Evolutionary conservation across 2,329 filamentous ascomycete species (phyloP), one percentile per base, ranked within the genome.

Genomic region (Aspergillus sp.): DNA sequence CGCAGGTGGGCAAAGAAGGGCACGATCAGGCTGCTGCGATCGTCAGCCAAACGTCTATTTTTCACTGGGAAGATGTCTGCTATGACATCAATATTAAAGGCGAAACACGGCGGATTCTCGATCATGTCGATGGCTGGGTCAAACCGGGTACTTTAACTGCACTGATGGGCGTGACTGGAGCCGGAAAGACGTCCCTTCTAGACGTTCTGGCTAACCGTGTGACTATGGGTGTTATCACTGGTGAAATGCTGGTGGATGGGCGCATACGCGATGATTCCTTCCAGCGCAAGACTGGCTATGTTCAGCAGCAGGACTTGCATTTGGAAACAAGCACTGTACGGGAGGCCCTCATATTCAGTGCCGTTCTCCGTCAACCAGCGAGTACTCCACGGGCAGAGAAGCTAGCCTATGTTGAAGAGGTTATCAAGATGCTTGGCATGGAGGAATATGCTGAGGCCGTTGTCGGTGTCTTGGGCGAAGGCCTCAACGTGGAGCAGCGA

Each of bases 231-330:
- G 83, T 93, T 6, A 86, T 95, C 40, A 83, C 81, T 7, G 90
- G 90, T 30, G 84, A 90, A 52, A 93, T 94, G 84, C 70, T 88
- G 5, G 82, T 90, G 1, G 84, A 90, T 52, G 86, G 86, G 1
- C 75, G 73, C 28, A 81, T 80, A 26, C 82, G 86, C 29, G 88
- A 93, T 54, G 76, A 76, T 30, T 88, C 85, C 0, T 95, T 95
- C 74, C 88, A 64, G 27, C 62, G 61, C 4, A 65, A 66, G 40
- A 64, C 61, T 0, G 62, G 62, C 12, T 66, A 66, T 56, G 90
- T 90, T 30, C 88, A 95, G 60, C 89, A 95, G 62, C 88, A 94
- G 63, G 89, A 95, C 76, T 74, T 95, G 10, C 90, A 95, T 63
- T 73, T 94, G 30, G 76, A 84, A 40, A 94, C 89, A 0, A 83